Evolutionary conservation across 108 stramenopile genomes (phyloP).

Genomic region (Cyclotella choctawhatcheeana): DNA sequence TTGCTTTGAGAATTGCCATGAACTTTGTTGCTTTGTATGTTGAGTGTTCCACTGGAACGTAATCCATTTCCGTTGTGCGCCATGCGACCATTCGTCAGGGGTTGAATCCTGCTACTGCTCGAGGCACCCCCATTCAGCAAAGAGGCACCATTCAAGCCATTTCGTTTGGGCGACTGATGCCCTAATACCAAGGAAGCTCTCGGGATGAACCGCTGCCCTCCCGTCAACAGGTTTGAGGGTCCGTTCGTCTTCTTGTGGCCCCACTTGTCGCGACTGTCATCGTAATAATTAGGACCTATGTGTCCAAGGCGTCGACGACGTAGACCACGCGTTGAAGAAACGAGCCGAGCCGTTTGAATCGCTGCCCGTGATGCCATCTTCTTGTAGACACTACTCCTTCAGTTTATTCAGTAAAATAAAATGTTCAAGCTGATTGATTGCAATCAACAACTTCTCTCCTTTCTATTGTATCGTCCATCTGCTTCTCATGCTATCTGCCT

Average conservation of each 20-base stretch:
- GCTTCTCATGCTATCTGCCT: too few relatives aligned
- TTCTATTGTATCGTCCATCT: too few relatives aligned
- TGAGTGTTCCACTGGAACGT: not conserved
- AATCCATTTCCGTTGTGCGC: constrained; percentile 20
- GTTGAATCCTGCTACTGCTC: not conserved
- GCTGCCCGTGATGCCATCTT: constrained; percentile 33
- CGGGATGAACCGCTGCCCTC: constrained; percentile 17
- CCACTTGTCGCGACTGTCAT: constrained; percentile 50
- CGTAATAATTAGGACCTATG: constrained; percentile 45
- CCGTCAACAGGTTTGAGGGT: constrained; percentile 15
- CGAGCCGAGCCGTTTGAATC: constrained; percentile 36
- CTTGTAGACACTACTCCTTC: too few relatives aligned
- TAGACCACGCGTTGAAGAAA: constrained; percentile 38
- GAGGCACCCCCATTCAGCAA: not conserved
- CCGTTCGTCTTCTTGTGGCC: constrained; percentile 35
- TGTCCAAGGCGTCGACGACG: constrained; percentile 50
- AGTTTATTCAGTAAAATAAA: too few relatives aligned
- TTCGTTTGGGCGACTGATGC: constrained; percentile 9
- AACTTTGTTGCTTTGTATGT: not conserved
- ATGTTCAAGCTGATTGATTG: too few relatives aligned
- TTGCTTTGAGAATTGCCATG: constrained; percentile 2
- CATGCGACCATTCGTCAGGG: constrained; percentile 1
- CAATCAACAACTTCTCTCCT: too few relatives aligned
- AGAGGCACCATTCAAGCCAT: constrained; percentile 24
- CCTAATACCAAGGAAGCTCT: constrained; percentile 48